These are phyloP conservation scores for Elasticomyces elasticus DNA, from an alignment of 495 filamentous ascomycete genomes.

Conservation along the genomic window DNA sequence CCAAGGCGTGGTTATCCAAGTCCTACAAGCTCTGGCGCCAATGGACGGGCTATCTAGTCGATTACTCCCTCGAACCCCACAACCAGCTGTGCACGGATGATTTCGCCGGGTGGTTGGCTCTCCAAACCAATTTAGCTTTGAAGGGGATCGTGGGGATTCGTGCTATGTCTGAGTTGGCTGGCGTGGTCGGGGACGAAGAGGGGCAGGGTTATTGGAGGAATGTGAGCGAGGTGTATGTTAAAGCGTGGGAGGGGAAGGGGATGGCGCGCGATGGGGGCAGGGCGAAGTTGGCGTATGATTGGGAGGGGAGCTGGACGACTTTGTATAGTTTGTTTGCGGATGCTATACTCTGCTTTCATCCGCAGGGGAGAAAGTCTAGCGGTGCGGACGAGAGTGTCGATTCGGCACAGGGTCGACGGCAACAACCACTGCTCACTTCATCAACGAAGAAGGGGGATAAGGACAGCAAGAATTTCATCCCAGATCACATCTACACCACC, in stretches of 20 bases:
- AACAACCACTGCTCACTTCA: neutral
- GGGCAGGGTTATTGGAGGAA: slow-evolving; percentile 62
- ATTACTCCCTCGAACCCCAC: slow-evolving; percentile 73
- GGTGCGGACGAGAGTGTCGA: neutral
- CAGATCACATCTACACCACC: slow-evolving; percentile 31
- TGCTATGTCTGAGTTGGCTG: slow-evolving; percentile 80
- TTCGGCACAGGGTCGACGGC: neutral
- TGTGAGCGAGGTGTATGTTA: slow-evolving; percentile 66
- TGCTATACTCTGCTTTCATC: slow-evolving; percentile 35
- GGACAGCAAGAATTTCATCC: slow-evolving; percentile 30
- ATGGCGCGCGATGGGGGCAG: slow-evolving; percentile 74
- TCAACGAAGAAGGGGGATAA: neutral
- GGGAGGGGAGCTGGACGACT: slow-evolving; percentile 93
- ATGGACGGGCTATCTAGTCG: slow-evolving; percentile 84
- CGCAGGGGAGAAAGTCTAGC: slow-evolving; percentile 18
- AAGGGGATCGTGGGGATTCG: slow-evolving; percentile 93
- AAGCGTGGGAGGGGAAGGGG: slow-evolving; percentile 72
- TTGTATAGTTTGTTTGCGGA: slow-evolving; percentile 37
- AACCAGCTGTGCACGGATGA: slow-evolving; percentile 92
- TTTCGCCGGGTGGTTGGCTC: slow-evolving; percentile 85
- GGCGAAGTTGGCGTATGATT: slow-evolving; percentile 84
- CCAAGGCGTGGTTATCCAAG: slow-evolving; percentile 43
- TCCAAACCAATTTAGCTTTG: slow-evolving; percentile 86
- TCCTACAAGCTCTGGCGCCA: slow-evolving; percentile 81
- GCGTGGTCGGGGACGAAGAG: slow-evolving; percentile 51